These are phyloP conservation scores for Sporothrix inflata DNA, from an alignment of 2,329 filamentous ascomycete species.

Conservation along the genomic window DNA sequence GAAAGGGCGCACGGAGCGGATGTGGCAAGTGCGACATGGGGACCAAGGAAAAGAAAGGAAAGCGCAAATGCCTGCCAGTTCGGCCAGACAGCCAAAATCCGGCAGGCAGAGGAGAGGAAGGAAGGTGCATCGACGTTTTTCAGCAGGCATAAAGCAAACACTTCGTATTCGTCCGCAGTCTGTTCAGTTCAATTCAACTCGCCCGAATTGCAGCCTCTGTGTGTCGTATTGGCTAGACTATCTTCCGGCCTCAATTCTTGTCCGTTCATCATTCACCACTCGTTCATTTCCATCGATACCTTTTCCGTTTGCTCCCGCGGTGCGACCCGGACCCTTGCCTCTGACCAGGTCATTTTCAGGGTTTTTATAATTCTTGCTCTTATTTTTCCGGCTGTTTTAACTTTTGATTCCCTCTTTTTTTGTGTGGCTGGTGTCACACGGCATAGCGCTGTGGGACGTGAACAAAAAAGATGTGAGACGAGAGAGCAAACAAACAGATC, in stretches of 20 bases:
- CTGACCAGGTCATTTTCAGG: neutral
- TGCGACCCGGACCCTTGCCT: neutral
- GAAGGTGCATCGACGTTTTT: neutral
- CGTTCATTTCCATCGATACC: neutral
- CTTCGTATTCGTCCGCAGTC: neutral
- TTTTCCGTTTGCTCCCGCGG: neutral
- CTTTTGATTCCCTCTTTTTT: neutral
- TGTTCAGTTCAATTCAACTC: neutral
- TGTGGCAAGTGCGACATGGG: slow-evolving; percentile 18
- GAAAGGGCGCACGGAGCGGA: neutral
- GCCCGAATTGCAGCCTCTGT: neutral
- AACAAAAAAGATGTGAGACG: neutral
- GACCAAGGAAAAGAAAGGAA: slow-evolving; percentile 2
- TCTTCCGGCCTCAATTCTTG: neutral
- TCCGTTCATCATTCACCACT: neutral
- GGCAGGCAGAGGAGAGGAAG: neutral
- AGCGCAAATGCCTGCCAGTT: slow-evolving; percentile 12
- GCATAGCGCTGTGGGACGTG: neutral
- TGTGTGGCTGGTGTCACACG: slow-evolving; percentile 3
- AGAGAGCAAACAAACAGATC: neutral
- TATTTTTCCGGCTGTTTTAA: neutral
- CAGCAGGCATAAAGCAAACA: neutral
- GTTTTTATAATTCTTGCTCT: neutral
- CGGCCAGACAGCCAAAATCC: neutral
- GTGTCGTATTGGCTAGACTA: neutral